These are phyloP conservation scores for Suillus occidentalis DNA, from an alignment of 768 basidiomycete genomes.

Conservation along the genomic window DNA sequence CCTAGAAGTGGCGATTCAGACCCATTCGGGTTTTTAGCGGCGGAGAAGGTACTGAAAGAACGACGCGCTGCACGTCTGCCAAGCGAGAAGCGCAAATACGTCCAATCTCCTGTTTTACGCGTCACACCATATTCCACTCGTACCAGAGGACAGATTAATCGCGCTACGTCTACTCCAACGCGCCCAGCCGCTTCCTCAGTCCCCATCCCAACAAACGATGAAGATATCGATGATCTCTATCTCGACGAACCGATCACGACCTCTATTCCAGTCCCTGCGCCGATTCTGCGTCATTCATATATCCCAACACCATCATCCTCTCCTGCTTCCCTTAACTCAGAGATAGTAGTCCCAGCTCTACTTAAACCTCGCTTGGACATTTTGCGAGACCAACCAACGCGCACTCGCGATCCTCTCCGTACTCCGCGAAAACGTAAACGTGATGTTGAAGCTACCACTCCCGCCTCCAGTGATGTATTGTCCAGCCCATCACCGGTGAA, in stretches of 20 bases:
- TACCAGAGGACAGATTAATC: conserved; percentile 9
- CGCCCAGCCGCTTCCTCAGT: conserved; percentile 23
- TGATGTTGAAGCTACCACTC: conserved; percentile 11
- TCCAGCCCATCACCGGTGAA: conserved; percentile 35
- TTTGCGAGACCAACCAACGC: conserved; percentile 4
- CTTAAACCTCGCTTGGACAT: conserved; percentile 1
- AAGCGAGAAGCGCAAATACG: conserved; percentile 13
- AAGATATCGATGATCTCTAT: conserved; percentile 36
- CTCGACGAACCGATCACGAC: conserved; percentile 32
- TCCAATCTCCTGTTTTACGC: conserved; percentile 9
- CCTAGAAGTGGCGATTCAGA: conserved; percentile 36
- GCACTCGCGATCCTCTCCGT: conserved; percentile 25
- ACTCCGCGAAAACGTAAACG: conserved; percentile 32
- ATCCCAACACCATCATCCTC: conserved; percentile 3
- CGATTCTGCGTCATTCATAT: conserved; percentile 19
- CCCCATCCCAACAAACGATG: conserved; percentile 31
- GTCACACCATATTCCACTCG: conserved; percentile 14
- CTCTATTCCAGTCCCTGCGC: conserved; percentile 18
- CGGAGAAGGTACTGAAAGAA: conserved; percentile 50
- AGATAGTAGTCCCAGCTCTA: not conserved
- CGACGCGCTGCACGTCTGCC: conserved; percentile 30
- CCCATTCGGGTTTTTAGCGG: conserved; percentile 58
- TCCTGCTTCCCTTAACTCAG: not conserved
- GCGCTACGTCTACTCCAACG: conserved; percentile 18
- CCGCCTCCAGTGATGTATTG: conserved; percentile 9